Conservation (phyloP, 2,329 filamentous ascomycete genomes). For the Aureobasidium subglaciale region DNA sequence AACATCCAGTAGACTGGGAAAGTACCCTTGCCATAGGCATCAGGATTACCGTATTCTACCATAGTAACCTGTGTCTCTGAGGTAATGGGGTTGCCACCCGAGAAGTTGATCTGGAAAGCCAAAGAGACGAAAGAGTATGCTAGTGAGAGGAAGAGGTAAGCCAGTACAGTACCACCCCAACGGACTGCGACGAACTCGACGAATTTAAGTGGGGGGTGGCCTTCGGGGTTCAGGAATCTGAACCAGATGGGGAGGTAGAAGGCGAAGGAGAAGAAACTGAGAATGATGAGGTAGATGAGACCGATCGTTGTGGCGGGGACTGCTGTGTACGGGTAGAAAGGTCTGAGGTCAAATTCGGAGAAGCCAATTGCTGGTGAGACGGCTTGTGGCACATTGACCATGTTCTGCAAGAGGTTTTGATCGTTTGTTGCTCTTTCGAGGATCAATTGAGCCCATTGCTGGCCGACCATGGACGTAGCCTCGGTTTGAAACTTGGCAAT, state of each 20-base stretch:
- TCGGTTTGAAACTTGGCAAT: constrained; percentile 42
- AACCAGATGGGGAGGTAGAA: constrained; percentile 60
- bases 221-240: constrained; percentile 47
- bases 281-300: constrained; percentile 60
- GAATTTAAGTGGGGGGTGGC: constrained; percentile 52
- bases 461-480: constrained; percentile 44
- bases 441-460: constrained; percentile 36
- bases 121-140: constrained; percentile 58
- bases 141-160: constrained; percentile 57
- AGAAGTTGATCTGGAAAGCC: constrained; percentile 57
- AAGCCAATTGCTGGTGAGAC: constrained; percentile 52
- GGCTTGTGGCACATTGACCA: constrained; percentile 45
- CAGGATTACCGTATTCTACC: constrained; percentile 35
- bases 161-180: constrained; percentile 47
- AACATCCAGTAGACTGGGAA: constrained; percentile 51
- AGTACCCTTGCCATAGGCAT: constrained; percentile 50
- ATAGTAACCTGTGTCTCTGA: constrained; percentile 35
- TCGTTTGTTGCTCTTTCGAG: constrained; percentile 36
- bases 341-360: constrained; percentile 50
- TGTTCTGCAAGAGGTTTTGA: constrained; percentile 34
- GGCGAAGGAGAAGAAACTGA: constrained; percentile 59
- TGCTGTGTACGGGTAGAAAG: constrained; percentile 44
- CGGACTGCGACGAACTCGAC: constrained; percentile 54
- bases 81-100: constrained; percentile 35
- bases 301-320: constrained; percentile 56